Conservation (phyloP, 495 filamentous ascomycete genomes). For the Aspergillus kassunensis region DNA sequence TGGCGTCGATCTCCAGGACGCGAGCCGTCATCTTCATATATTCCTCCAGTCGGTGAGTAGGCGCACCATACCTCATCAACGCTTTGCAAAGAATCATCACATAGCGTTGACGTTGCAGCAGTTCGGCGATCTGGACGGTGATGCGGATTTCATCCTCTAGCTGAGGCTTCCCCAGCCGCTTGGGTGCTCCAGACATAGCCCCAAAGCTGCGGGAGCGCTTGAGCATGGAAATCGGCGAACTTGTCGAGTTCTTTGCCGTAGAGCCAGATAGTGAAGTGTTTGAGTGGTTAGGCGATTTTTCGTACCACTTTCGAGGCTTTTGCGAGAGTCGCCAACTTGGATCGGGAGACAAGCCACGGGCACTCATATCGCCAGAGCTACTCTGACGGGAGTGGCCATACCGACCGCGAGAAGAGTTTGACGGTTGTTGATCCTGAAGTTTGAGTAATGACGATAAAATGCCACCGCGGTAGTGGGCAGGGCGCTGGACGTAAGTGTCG, state of each 20-base stretch:
- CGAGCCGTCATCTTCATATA: conserved; percentile 90
- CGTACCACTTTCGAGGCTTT: conserved; percentile 60
- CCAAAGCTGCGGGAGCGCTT: conserved; percentile 46
- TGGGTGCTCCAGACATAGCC: conserved; percentile 31
- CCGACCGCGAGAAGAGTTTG: conserved; percentile 21
- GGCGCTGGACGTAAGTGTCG: conserved; percentile 64
- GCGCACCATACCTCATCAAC: conserved; percentile 80
- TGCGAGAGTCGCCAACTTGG: conserved; percentile 32
- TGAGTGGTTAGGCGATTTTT: conserved; percentile 49
- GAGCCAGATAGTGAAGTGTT: conserved; percentile 44
- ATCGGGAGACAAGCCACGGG: conserved; percentile 32
- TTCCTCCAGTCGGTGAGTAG: conserved; percentile 73
- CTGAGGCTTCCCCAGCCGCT: conserved; percentile 43
- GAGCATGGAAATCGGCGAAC: conserved; percentile 35
- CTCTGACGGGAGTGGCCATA: conserved; percentile 33
- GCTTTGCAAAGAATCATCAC: conserved; percentile 80
- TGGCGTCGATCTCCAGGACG: conserved; percentile 83
- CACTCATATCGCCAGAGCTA: conserved; percentile 31
- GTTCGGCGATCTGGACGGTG: conserved; percentile 84
- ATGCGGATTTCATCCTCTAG: conserved; percentile 72
- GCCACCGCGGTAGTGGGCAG: conserved; percentile 68
- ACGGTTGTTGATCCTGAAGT: conserved; percentile 52
- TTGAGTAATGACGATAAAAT: conserved; percentile 76
- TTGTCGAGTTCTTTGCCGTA: conserved; percentile 40
- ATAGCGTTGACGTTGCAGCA: conserved; percentile 75